phyloP scores from a whole-genome alignment of 2,329 filamentous ascomycete species.

The Trichoderma pleuroti region DNA sequence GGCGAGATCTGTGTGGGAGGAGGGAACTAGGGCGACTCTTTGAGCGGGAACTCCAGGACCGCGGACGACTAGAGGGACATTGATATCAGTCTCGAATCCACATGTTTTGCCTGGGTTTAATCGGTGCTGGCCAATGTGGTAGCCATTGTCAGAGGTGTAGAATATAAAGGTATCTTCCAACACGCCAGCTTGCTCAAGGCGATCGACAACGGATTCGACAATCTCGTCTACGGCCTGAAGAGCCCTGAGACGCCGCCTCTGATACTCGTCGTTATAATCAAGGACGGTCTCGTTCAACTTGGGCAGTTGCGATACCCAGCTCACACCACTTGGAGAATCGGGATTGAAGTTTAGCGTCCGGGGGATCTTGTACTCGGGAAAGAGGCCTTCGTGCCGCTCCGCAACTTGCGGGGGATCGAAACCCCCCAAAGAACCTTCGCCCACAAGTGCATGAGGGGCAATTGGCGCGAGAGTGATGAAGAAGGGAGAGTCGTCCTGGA shows the following conservation, averaged over 20 bases:
- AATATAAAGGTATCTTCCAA: constrained; percentile 60
- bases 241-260: constrained; percentile 48
- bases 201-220: constrained; percentile 43
- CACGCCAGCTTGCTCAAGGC: constrained; percentile 35
- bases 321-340: constrained; percentile 41
- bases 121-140: constrained; percentile 58
- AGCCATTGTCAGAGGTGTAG: constrained; percentile 59
- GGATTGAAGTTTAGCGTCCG: constrained; percentile 66
- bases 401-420: constrained; percentile 55
- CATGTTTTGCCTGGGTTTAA: constrained; percentile 57
- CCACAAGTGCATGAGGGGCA: constrained; percentile 59
- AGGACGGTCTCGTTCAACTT: constrained; percentile 41
- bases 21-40: constrained; percentile 42
- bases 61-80: constrained; percentile 54
- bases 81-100: constrained; percentile 57
- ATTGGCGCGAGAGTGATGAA: constrained; percentile 65
- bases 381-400: constrained; percentile 59
- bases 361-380: constrained; percentile 57
- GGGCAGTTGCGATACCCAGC: constrained; percentile 44
- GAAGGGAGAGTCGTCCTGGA: constrained; percentile 54
- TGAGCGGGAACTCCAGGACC: constrained; percentile 50
- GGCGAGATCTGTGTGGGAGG: constrained; percentile 61
- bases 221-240: constrained; percentile 56
- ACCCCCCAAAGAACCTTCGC: not conserved
- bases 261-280: constrained; percentile 49